Evolutionary conservation across 176 grass and related monocot species (phyloP).

Genomic region (Chloris gayana): DNA sequence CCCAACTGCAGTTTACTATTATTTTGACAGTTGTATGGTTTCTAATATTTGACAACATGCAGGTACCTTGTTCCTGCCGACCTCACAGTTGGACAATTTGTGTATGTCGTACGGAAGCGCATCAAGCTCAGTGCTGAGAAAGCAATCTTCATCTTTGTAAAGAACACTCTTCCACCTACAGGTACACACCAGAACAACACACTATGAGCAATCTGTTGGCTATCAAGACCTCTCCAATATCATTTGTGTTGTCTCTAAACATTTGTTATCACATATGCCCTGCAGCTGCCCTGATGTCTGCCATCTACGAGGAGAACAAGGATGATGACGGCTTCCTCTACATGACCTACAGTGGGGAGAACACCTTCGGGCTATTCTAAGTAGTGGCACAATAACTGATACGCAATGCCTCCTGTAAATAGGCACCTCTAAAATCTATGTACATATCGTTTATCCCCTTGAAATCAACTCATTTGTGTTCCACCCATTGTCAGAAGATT

Average conservation of each 20-base stretch:
- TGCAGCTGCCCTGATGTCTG: slow-evolving; percentile 89
- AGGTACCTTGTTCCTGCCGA: slow-evolving; percentile 98
- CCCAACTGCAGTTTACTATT: not conserved
- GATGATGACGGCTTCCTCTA: slow-evolving; percentile 91
- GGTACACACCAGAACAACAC: slow-evolving; percentile 48
- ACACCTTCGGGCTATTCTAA: slow-evolving; percentile 76
- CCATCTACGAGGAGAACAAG: slow-evolving; percentile 89
- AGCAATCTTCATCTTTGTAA: slow-evolving; percentile 97
- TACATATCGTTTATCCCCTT: slow-evolving; percentile 13
- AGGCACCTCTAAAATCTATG: slow-evolving; percentile 40
- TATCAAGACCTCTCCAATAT: not conserved
- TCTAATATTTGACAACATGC: not conserved
- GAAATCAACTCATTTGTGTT: not conserved
- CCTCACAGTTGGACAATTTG: slow-evolving; percentile 96
- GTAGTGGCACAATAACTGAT: not conserved
- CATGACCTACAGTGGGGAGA: slow-evolving; percentile 96
- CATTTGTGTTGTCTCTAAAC: not conserved
- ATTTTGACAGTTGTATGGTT: not conserved
- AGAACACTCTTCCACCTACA: slow-evolving; percentile 90
- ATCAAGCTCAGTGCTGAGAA: slow-evolving; percentile 98
- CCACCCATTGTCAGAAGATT: slow-evolving; percentile 14
- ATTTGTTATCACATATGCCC: not conserved
- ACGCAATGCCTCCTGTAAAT: slow-evolving; percentile 58
- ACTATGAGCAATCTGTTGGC: not conserved
- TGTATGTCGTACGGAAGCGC: slow-evolving; percentile 93